Base-by-base conservation (phyloP, 371 early-diverging fungal genomes). In the Mortierella sp. region DNA sequence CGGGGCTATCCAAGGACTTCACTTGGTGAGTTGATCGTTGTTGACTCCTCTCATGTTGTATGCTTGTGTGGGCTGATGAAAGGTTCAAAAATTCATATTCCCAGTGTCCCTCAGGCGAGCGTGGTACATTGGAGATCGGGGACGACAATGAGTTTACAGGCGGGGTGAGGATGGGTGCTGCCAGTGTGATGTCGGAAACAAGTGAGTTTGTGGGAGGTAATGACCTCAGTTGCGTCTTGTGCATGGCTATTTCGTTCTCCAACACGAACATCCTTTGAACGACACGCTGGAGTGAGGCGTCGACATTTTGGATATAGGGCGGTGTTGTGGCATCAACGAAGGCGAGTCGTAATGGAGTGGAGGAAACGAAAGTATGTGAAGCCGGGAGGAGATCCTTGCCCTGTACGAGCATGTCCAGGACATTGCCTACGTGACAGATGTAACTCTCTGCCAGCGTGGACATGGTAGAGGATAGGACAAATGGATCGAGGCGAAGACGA, bases 71-170 rank as follows among this genome's bases (percentile, higher is more conserved):
- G 14, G 72, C 49, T 6, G 66, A 32, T 0, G 66, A 32, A 27
- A 57, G 51, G 46, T 62, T 72, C 49, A 72, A 49, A 43, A 72
- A 66, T 34, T 60, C 71, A 66, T 66, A 72, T 34, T 60, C 71
- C 72, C 72, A 72, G 50, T 43, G 44, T 9, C 66, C 62, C 3
- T 61, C 62, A 21, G 51, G 52, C 72, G 56, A 72, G 37, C 66
- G 47, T 4, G 62, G 49, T 15, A 62, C 32, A 17, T 57, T 46
- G 2, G 72, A 57, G 43, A 51, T 41, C 15, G 66, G 62, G 6
- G 72, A 54, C 4, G 72, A 72, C 43, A 72, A 50, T 12, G 54
- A 41, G 52, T 72, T 66, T 37, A 65, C 72, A 11, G 72, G 72
- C 0, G 72, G 66, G 2, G 72, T 72, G 46, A 72, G 72, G 47